Evolutionary conservation across 148 eudicot species (phyloP), one percentile per base, ranked within the genome.

Genomic region (Nyssa sinensis): DNA sequence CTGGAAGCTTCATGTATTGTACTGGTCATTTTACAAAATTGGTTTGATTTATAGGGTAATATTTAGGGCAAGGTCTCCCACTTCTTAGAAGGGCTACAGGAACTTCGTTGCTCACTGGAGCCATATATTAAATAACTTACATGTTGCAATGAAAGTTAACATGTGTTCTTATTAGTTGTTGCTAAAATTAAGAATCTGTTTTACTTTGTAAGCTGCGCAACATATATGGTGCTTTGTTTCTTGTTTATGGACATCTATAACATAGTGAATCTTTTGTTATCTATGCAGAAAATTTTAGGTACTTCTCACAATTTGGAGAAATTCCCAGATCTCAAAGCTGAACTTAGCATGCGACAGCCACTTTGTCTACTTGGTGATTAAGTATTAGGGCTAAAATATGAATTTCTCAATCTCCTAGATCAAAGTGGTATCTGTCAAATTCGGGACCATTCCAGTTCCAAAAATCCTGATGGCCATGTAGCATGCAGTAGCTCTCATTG

Each of bases 321-420:
- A 74, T 95, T 80, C 75, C 92, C 92, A 10, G 77, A 75, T 68
- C 93, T 95, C 60, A 95, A 90, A 85, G 94, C 91, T 4, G 98
- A 95, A 86, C 94, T 95, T 58, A 95, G 98, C 85, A 95, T 95
- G 96, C 81, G 98, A 73, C 97, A 89, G 62, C 97, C 97, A 0
- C 85, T 95, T 14, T 90, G 90, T 57, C 77, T 85, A 61, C 80
- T 90, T 4, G 98, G 98, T 33, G 98, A 95, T 77, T 95, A 77
- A 93, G 64, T 33, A 13, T 55, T 55, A 5, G 25, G 8, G 1
- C 3, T 55, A 21, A 51, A 51, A 51, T 41, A 41, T 41, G 5
- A 41, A 3, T 41, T 41, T 41, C 47, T 6, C 11, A 9, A 2
- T 6, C 8, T 6, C 47, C 8, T 41, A n/a, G 47, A 1, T 41